Evolutionary conservation across 2,329 filamentous ascomycete species (phyloP), one percentile per base, ranked within the genome.

Genomic region (Phaeosphaeria sp.): DNA sequence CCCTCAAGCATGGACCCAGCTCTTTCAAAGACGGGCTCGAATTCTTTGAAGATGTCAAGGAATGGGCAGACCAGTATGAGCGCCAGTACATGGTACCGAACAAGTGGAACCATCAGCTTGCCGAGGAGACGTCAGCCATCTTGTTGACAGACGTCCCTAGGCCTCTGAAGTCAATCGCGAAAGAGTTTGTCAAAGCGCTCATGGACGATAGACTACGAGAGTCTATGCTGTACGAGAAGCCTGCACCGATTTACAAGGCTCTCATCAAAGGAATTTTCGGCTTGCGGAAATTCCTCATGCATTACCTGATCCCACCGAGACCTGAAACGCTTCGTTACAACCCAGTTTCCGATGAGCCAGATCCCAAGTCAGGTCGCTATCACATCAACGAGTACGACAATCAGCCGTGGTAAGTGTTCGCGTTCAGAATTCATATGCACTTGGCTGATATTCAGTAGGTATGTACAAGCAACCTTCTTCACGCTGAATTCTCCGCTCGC

Each of bases 171-270:
- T 71, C 85, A 4, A 47, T 59, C 17, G 85, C 79, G 1, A 70
- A 80, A 25, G 79, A 87, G 48, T 77, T 84, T 25, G 79, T 89
- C 7, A 80, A 82, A 33, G 83, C 85, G 9, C 75, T 91, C 51
- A 86, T 92, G 83, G 88, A 87, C 22, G 84, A 87, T 22, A 82
- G 85, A 13, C 76, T 91, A 48, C 81, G 89, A 17, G 82, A 81
- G 49, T 86, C 89, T 0, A 91, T 92, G 81, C 76, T 79, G 57
- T 66, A 67, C 50, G 57, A 65, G 42, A 69, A 78, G 0, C 64
- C 78, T 2, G 78, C 82, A 0, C 64, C 78, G 0, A 56, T 69
- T 2, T 69, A 77, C 22, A 72, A 73, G 13, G 33, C 52, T 1
- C 46, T 84, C 0, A 79, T 87, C 8, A 80, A 84, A 39, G 65